phyloP scores from a whole-genome alignment of 768 basidiomycete species.

The Hydnum rufescens region DNA sequence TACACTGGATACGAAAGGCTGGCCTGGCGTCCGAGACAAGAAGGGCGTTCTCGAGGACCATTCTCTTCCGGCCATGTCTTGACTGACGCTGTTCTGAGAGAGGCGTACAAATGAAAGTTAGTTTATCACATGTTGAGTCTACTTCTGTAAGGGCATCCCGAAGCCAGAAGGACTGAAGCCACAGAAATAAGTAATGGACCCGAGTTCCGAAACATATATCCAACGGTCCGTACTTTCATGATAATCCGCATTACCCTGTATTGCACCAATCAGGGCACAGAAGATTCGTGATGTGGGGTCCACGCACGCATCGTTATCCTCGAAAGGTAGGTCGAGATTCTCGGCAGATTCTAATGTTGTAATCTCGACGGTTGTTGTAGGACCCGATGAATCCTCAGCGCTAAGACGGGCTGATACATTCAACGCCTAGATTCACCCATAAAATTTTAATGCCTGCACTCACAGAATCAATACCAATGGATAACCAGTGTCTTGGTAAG shows the following conservation, averaged over 20 bases:
- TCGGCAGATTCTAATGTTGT: constrained; percentile 72
- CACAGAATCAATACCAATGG: constrained; percentile 66
- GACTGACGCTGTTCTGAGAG: constrained; percentile 17
- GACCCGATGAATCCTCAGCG: constrained; percentile 59
- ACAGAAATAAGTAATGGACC: not conserved
- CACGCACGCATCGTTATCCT: constrained; percentile 42
- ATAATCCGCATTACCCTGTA: constrained; percentile 59
- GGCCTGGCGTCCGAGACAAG: too few species aligned
- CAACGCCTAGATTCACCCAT: too few species aligned
- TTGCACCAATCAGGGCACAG: not conserved
- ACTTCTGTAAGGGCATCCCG: constrained; percentile 82
- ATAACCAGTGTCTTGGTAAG: constrained; percentile 57
- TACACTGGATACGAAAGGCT: constrained; percentile 61
- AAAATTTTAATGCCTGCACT: constrained; percentile 19
- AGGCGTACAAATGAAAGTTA: constrained; percentile 68
- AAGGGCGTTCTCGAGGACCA: constrained; percentile 8
- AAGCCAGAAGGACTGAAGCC: constrained; percentile 63
- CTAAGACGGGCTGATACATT: constrained; percentile 20
- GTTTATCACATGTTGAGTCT: constrained; percentile 68
- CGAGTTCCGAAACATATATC: not conserved
- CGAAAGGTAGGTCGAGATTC: constrained; percentile 60
- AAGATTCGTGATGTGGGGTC: constrained; percentile 3
- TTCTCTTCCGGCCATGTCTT: not conserved
- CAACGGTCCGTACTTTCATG: constrained; percentile 52
- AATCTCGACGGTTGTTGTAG: constrained; percentile 75